A percentile compares a stretch with the other conserved stretches of the same genome.
Evolutionary conservation across 371 early-diverging fungal species (phyloP).

Genomic region (Umbelopsis sp.): DNA sequence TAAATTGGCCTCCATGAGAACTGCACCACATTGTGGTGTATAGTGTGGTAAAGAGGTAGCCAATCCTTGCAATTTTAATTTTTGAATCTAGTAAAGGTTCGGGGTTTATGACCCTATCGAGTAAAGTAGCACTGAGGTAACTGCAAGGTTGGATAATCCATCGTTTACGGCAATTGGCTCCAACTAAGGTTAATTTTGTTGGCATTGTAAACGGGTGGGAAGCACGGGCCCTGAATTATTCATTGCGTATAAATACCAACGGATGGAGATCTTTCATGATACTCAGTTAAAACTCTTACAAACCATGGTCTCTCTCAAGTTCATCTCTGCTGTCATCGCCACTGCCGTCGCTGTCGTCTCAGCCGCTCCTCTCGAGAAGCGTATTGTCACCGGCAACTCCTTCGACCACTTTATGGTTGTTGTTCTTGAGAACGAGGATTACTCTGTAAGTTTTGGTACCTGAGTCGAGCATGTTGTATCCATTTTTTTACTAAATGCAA

Average conservation of each 20-base stretch:
- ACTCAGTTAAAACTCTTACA: not conserved
- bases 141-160: not conserved
- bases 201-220: slow-evolving; percentile 1
- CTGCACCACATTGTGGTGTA: no score
- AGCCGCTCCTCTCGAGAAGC: slow-evolving; percentile 3
- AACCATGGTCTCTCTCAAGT: slow-evolving; percentile 5
- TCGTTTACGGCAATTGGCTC: not conserved
- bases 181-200: not conserved
- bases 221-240: not conserved
- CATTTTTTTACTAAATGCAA: not conserved
- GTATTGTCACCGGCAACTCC: slow-evolving; percentile 18
- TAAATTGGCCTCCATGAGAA: no score
- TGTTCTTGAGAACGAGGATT: slow-evolving; percentile 37
- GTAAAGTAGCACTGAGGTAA: no score
- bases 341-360: slow-evolving; percentile 7
- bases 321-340: not conserved
- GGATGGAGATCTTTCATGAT: not conserved
- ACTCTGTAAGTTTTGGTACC: slow-evolving; percentile 10
- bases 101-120: no score
- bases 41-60: no score
- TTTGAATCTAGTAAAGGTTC: no score
- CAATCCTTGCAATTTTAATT: no score
- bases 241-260: no score
- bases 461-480: no score
- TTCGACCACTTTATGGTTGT: slow-evolving; percentile 33